phyloP scores from a whole-genome alignment of 352 stramenopile genomes.

The Pythium brassicae region DNA sequence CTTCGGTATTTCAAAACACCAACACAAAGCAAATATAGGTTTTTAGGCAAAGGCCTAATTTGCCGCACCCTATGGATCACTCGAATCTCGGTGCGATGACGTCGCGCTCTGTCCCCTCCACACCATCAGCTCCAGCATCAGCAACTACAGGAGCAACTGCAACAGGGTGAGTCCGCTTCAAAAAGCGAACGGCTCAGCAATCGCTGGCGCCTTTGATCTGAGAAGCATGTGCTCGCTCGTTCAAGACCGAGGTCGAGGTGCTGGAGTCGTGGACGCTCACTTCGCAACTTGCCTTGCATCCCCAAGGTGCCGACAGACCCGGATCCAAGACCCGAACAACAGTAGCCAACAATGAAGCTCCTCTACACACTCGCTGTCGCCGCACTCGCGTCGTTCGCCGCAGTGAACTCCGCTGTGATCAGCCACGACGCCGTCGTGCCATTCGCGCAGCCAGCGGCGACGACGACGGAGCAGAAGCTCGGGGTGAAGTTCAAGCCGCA shows the following conservation, averaged over 20 bases:
- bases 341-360: neutral
- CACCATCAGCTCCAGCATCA: too few relatives aligned
- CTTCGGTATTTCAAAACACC: too few relatives aligned
- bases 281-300: neutral
- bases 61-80: too few relatives aligned
- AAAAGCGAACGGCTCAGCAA: too few relatives aligned
- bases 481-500: conserved; percentile 26
- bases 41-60: too few relatives aligned
- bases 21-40: too few relatives aligned
- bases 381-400: conserved; percentile 5
- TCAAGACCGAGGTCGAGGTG: neutral
- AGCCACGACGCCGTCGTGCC: conserved; percentile 19
- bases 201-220: neutral
- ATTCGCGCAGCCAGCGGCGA: conserved; percentile 18
- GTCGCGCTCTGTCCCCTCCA: too few relatives aligned
- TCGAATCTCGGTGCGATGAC: too few relatives aligned
- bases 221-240: neutral
- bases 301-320: too few relatives aligned
- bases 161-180: too few relatives aligned
- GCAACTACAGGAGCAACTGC: too few relatives aligned
- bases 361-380: conserved; percentile 11
- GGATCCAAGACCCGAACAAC: conserved; percentile 14
- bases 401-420: conserved; percentile 14
- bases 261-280: neutral
- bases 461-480: conserved; percentile 13